phyloP scores from a whole-genome alignment of 768 basidiomycete genomes.

The Termitomyces sp. region DNA sequence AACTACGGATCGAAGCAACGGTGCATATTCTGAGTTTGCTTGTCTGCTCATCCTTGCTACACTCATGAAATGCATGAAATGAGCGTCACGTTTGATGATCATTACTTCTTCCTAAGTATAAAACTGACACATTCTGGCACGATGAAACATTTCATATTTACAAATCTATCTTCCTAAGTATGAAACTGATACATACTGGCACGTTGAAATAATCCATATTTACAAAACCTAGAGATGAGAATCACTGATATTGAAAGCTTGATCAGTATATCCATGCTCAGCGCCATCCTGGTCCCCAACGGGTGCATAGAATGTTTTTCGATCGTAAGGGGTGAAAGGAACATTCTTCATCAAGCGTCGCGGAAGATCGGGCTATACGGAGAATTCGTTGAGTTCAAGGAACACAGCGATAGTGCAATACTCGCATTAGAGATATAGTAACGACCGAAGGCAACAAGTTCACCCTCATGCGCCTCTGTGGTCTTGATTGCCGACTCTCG shows the following conservation, averaged over 20 bases:
- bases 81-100: not conserved
- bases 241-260: not conserved
- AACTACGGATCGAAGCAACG: not conserved
- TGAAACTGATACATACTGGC: not conserved
- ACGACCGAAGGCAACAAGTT: constrained; percentile 24
- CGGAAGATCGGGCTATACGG: not conserved
- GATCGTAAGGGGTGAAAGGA: not conserved
- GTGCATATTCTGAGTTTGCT: not conserved
- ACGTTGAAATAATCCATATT: not conserved
- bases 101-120: too few species aligned
- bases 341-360: not conserved
- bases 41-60: too few species aligned
- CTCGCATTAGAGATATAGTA: constrained; percentile 27
- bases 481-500: constrained; percentile 29
- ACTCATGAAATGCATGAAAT: too few species aligned
- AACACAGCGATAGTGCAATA: not conserved
- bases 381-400: not conserved
- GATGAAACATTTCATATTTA: too few species aligned
- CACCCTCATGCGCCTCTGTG: constrained; percentile 24
- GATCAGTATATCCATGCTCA: not conserved
- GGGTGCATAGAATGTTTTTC: not conserved
- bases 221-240: not conserved
- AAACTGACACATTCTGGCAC: too few species aligned
- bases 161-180: too few species aligned
- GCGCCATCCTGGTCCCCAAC: not conserved